These are phyloP conservation scores for Rubus idaeus DNA, from an alignment of 306 rosid species.

Conservation along the genomic window DNA sequence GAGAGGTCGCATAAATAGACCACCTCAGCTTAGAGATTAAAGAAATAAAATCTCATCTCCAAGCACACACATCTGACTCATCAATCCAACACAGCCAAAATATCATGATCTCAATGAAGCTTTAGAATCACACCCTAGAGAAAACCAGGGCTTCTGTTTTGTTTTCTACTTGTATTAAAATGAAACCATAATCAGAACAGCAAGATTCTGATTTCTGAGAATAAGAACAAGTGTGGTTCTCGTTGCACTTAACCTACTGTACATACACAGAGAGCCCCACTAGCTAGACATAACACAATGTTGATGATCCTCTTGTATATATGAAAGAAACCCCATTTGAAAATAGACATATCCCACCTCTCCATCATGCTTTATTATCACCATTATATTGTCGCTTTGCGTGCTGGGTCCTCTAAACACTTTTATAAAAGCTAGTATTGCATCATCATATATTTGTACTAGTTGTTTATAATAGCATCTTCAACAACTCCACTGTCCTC, in stretches of 20 bases:
- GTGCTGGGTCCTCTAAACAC: conserved; percentile 11
- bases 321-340: conserved; percentile 14
- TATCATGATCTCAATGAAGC: conserved; percentile 28
- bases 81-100: conserved; percentile 40
- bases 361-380: conserved; percentile 10
- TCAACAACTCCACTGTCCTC: conserved; percentile 26
- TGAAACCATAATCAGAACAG: conserved; percentile 6
- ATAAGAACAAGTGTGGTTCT: conserved; percentile 27
- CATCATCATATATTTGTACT: conserved; percentile 3
- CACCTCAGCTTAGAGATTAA: background rate
- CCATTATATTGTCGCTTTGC: conserved; percentile 14
- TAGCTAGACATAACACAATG: conserved; percentile 15
- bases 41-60: background rate
- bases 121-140: conserved; percentile 26
- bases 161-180: background rate
- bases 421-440: background rate
- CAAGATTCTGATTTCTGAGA: conserved; percentile 34
- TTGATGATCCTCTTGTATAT: conserved; percentile 27
- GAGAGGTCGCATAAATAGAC: background rate
- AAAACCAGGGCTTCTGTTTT: background rate
- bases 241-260: conserved; percentile 25
- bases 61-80: conserved; percentile 37
- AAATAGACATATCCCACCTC: conserved; percentile 16
- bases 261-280: conserved; percentile 21
- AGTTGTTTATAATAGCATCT: conserved; percentile 7